These are phyloP conservation scores for Trypanosoma lewisi DNA, from an alignment of 208 protist genomes.

Conservation along the genomic window DNA sequence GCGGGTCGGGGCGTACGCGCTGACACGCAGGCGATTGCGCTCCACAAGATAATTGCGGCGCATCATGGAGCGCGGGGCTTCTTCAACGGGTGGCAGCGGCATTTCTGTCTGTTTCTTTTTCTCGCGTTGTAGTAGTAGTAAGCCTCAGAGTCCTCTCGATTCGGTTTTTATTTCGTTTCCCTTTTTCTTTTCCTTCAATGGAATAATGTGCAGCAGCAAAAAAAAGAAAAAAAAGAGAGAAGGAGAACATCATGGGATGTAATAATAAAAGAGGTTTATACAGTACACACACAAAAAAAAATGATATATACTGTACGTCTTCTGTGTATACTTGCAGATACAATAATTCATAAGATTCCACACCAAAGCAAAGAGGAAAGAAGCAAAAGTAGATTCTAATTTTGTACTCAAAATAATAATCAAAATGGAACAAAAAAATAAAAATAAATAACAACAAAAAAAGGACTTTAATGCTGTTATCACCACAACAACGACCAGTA, in stretches of 20 bases:
- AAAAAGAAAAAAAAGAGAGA: slow-evolving; percentile 20
- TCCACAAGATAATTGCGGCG: slow-evolving; percentile 81
- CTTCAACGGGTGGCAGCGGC: slow-evolving; percentile 62
- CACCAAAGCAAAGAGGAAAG: slow-evolving; percentile 2
- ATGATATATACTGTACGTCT: no score
- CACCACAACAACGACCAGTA: no score
- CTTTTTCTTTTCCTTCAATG: slow-evolving; percentile 8
- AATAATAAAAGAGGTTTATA: no score
- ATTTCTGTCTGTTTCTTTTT: slow-evolving; percentile 10
- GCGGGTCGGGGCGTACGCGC: slow-evolving; percentile 49
- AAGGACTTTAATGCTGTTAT: no score
- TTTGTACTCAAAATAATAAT: no score
- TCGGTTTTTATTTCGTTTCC: background rate
- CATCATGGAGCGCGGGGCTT: slow-evolving; percentile 56
- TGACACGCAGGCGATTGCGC: slow-evolving; percentile 62
- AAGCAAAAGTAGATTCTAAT: background rate
- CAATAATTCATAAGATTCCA: no score
- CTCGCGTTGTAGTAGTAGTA: background rate
- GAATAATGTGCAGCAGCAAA: slow-evolving; percentile 12
- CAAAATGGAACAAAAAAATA: no score
- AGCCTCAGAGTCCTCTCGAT: background rate
- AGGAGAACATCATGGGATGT: no score
- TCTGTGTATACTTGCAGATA: no score
- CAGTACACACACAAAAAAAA: slow-evolving; percentile 9
- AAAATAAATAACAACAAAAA: no score